Conservation (phyloP, 306 rosid genomes). For the Vigna mungo region DNA sequence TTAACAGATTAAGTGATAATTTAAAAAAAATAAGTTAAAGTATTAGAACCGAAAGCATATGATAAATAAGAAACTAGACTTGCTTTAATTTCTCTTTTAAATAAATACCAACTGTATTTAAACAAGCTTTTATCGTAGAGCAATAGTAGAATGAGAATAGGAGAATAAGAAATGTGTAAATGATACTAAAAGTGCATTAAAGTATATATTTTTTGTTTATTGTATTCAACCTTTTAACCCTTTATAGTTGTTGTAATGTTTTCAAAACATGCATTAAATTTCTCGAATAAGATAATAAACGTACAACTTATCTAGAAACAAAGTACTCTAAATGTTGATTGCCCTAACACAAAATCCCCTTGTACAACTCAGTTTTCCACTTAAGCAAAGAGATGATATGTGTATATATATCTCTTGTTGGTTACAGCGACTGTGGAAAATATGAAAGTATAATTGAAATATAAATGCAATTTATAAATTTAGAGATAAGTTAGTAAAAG, state of each 20-base stretch:
- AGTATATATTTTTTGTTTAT: neutral
- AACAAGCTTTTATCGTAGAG: neutral
- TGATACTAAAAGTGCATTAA: no score
- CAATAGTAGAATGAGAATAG: no score
- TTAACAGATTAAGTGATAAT: neutral
- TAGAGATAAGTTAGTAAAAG: slow-evolving; percentile 28
- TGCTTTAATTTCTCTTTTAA: no score
- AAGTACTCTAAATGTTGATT: neutral
- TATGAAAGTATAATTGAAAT: neutral
- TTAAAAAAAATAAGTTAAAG: neutral
- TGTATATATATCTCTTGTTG: neutral
- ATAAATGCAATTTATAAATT: slow-evolving; percentile 34
- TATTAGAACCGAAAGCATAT: neutral
- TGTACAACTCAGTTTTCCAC: neutral
- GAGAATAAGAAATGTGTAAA: no score
- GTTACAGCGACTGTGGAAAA: slow-evolving; percentile 13
- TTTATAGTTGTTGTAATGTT: neutral
- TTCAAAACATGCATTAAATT: neutral
- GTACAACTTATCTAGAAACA: neutral
- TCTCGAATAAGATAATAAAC: neutral
- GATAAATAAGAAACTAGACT: neutral
- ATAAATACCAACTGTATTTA: neutral
- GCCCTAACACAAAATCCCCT: neutral
- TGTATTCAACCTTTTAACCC: neutral
- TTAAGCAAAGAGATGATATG: neutral